Percentiles rank a stretch among this genome's conserved stretches.
Conservation (phyloP, 1,284 basidiomycete genomes). For the Puccinia horiana region DNA sequence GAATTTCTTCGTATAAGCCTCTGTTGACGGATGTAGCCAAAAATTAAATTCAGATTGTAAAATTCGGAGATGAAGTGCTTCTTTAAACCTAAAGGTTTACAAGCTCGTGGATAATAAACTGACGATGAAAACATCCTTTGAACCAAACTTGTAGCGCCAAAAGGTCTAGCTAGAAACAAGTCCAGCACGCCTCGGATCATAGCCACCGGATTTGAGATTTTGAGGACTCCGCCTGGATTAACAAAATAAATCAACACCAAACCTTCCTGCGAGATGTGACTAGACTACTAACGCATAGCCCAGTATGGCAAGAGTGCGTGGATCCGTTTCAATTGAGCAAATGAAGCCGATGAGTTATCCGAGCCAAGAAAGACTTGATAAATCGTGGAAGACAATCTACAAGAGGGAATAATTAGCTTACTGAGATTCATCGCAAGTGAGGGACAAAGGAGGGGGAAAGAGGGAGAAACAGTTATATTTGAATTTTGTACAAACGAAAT, state of each 20-base stretch:
- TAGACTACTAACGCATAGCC: constrained; percentile 42
- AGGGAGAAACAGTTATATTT: constrained; percentile 55
- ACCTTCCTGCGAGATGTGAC: not conserved
- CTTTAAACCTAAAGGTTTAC: too few relatives aligned
- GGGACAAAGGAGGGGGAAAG: constrained; percentile 38
- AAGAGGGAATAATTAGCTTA: not conserved
- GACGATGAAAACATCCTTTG: constrained; percentile 62
- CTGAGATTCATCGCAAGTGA: not conserved
- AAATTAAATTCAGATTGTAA: not conserved
- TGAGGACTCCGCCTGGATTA: constrained; percentile 85
- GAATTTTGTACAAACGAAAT: constrained; percentile 71
- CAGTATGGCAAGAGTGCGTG: constrained; percentile 96
- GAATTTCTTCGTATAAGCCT: constrained; percentile 84
- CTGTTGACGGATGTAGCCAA: constrained; percentile 59
- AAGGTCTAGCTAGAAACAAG: constrained; percentile 95
- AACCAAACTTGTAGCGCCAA: constrained; percentile 85
- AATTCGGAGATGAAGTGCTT: not conserved
- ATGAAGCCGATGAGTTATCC: constrained; percentile 86
- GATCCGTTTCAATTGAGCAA: constrained; percentile 83
- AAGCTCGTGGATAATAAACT: not conserved
- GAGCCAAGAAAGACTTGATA: constrained; percentile 92
- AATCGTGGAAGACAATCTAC: constrained; percentile 84
- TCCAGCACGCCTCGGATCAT: constrained; percentile 94
- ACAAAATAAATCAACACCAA: too few relatives aligned
- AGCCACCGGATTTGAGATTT: constrained; percentile 89